phyloP scores from a whole-genome alignment of 345 rosid species.

The Combretum micranthum region DNA sequence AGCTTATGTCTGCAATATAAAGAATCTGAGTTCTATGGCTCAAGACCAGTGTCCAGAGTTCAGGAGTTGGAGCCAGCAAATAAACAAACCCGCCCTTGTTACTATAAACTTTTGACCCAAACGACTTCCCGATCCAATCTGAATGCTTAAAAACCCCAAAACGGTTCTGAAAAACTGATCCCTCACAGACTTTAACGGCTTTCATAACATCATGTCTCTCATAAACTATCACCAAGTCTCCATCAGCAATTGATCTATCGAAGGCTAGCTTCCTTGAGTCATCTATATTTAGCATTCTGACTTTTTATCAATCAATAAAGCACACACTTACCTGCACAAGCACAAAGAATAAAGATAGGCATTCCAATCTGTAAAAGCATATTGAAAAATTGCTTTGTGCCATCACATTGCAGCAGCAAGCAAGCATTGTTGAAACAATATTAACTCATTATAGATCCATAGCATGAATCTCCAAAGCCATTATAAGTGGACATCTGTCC shows the following conservation, averaged over 20 bases:
- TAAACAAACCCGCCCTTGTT: constrained; percentile 79
- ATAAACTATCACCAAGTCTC: constrained; percentile 74
- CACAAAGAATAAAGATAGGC: no score
- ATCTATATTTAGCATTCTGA: constrained; percentile 50
- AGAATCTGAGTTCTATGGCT: constrained; percentile 98
- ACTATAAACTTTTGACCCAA: constrained; percentile 88
- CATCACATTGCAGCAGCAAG: no score
- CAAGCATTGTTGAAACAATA: no score
- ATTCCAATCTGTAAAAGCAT: no score
- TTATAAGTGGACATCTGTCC: no score
- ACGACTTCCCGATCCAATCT: constrained; percentile 92
- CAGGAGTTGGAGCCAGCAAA: constrained; percentile 84
- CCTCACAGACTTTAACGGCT: constrained; percentile 55
- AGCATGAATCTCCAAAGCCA: no score
- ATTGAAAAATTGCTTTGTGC: no score
- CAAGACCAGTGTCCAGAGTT: constrained; percentile 85
- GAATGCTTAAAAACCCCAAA: constrained; percentile 77
- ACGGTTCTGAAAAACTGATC: constrained; percentile 71
- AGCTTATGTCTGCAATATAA: constrained; percentile 83
- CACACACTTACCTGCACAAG: no score
- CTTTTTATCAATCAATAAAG: neutral
- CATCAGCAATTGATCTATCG: constrained; percentile 40
- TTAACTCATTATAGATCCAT: no score
- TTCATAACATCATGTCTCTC: constrained; percentile 87
- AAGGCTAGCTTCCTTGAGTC: constrained; percentile 50